Evolutionary conservation across 2,329 filamentous ascomycete species (phyloP), one percentile per base, ranked within the genome.

Genomic region (Aureobasidium melanogenum): DNA sequence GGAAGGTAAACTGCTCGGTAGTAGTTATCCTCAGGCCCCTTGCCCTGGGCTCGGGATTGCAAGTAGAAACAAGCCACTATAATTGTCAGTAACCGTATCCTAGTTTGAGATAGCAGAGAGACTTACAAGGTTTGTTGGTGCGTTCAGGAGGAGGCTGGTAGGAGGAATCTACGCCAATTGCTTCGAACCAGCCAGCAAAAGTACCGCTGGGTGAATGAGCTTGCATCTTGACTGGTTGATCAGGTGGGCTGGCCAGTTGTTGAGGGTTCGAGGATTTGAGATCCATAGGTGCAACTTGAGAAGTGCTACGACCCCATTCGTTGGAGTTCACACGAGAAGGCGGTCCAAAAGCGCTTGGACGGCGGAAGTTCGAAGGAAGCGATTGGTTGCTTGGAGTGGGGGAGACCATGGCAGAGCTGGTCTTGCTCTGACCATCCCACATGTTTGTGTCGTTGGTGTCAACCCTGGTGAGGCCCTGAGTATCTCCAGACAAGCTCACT

Each of bases 41-140:
- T 73, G 38, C 79, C 80, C 28, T 80, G 72, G 15, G 82, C 74
- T 55, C 82, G 63, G 73, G 81, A 69, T 80, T 84, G 80, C 24
- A 97, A 77, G 70, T 96, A 97, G 73, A 97, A 91, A 76, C 92
- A 97, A 54, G 93, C 93, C 44, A 95, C 85, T 72, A 81, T 76
- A 39, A 32, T 51, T n/a, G 39, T 56, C 28, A 56, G 36, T 48
- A n/a, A 22, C 15, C 8, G 6, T 43, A 5, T 32, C n/a, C 62
- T 64, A 64, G 46, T 48, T 30, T 12, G 19, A 38, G n/a, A 48
- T 32, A 32, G 38, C n/a, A 47, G 46, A 62, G 59, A 60, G 52
- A 70, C 81, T 72, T 78, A 84, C 82, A 77, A 66, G 85, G 84
- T 72, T 90, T 95, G 22, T 85, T 78, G 9, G 81, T 77, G 62